These are phyloP conservation scores for Lindgomyces ingoldianus DNA, from an alignment of 495 filamentous ascomycete species.

Conservation along the genomic window DNA sequence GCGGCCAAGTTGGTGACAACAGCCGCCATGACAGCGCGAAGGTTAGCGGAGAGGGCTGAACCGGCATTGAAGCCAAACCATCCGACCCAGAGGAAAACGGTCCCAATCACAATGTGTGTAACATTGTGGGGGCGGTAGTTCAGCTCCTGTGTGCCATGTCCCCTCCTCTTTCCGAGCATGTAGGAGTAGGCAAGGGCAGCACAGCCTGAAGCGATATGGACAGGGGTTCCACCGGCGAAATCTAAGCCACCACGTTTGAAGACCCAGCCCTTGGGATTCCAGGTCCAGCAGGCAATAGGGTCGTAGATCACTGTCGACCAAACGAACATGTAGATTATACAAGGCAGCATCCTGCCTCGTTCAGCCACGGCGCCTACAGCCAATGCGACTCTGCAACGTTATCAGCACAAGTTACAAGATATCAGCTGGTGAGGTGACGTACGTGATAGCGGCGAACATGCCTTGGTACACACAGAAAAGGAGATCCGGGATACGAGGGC, in stretches of 20 bases:
- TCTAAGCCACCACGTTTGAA: slow-evolving; percentile 83
- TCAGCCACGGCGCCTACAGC: slow-evolving; percentile 92
- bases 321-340: slow-evolving; percentile 93
- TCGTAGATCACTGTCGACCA: slow-evolving; percentile 96
- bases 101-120: slow-evolving; percentile 93
- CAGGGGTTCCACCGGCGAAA: slow-evolving; percentile 94
- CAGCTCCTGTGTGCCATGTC: slow-evolving; percentile 82
- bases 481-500: slow-evolving; percentile 79
- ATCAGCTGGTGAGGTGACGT: slow-evolving; percentile 45
- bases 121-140: slow-evolving; percentile 99
- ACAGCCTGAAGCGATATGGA: slow-evolving; percentile 89
- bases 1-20: slow-evolving; percentile 74
- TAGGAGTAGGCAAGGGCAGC: slow-evolving; percentile 86
- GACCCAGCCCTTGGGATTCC: slow-evolving; percentile 87
- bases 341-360: slow-evolving; percentile 90
- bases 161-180: slow-evolving; percentile 80
- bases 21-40: slow-evolving; percentile 79
- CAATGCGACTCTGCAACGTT: slow-evolving; percentile 67
- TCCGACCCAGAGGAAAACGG: slow-evolving; percentile 97
- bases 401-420: not conserved
- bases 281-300: slow-evolving; percentile 97
- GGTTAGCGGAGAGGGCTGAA: slow-evolving; percentile 82
- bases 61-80: slow-evolving; percentile 99
- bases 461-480: slow-evolving; percentile 94
- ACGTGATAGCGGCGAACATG: slow-evolving; percentile 96